Conservation (phyloP, 495 filamentous ascomycete species). For the Amphirosellinia nigrospora region DNA sequence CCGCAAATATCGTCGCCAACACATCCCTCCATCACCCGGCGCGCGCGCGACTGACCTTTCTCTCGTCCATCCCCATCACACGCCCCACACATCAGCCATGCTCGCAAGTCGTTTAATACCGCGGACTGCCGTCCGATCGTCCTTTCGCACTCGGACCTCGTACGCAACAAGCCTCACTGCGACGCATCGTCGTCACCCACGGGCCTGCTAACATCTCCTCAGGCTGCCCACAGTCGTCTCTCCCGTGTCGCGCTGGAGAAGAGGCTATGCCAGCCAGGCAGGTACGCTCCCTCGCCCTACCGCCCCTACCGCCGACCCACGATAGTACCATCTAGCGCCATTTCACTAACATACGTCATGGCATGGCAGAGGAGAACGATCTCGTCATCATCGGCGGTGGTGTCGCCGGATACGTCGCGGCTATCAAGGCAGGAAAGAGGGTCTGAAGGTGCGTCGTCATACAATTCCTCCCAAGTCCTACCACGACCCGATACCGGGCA, state of each 20-base stretch:
- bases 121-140: slow-evolving; percentile 68
- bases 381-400: slow-evolving; percentile 95
- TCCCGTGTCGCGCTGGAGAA: slow-evolving; percentile 64
- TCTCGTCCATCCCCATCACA: slow-evolving; percentile 32
- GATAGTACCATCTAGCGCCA: slow-evolving; percentile 29
- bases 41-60: neutral
- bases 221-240: slow-evolving; percentile 65
- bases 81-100: slow-evolving; percentile 59
- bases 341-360: slow-evolving; percentile 4
- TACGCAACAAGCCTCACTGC: slow-evolving; percentile 43
- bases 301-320: no score
- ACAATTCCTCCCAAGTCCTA: neutral
- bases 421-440: slow-evolving; percentile 98
- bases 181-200: slow-evolving; percentile 27
- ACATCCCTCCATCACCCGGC: slow-evolving; percentile 15
- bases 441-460: slow-evolving; percentile 75
- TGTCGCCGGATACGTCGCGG: slow-evolving; percentile 97
- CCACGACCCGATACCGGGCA: slow-evolving; percentile 3
- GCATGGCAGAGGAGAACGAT: slow-evolving; percentile 77
- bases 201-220: slow-evolving; percentile 43
- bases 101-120: slow-evolving; percentile 73
- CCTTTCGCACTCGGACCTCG: slow-evolving; percentile 61
- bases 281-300: slow-evolving; percentile 57
- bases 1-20: no score
- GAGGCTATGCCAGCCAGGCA: slow-evolving; percentile 81